Evolutionary conservation across 495 filamentous ascomycete species (phyloP).

Genomic region (Daldinia childiae): DNA sequence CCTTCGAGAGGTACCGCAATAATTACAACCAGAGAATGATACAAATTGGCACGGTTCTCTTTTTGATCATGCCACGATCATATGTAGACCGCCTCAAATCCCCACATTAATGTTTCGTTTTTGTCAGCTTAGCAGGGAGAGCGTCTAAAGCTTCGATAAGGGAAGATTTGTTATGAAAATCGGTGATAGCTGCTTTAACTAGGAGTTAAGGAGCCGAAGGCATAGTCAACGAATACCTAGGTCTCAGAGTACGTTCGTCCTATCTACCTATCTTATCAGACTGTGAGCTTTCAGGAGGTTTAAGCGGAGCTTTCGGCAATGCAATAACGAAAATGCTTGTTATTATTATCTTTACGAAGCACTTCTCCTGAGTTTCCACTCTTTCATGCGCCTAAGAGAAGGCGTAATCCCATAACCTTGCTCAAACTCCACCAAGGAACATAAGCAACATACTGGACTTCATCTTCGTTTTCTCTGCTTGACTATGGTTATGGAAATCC

Average conservation of each 20-base stretch:
- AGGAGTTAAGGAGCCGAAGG: background rate
- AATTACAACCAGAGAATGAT: background rate
- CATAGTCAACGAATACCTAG: background rate
- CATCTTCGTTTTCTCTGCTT: too few relatives aligned
- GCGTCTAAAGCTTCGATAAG: background rate
- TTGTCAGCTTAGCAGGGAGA: background rate
- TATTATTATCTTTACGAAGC: background rate
- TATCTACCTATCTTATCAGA: background rate
- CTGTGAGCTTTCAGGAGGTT: background rate
- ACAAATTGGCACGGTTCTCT: conserved; percentile 1
- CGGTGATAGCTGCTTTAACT: background rate
- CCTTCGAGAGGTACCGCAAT: background rate
- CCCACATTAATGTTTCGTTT: background rate
- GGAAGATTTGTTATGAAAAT: background rate
- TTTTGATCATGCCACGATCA: background rate
- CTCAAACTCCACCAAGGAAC: background rate
- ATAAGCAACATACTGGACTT: too few relatives aligned
- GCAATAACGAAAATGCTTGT: background rate
- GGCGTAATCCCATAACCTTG: background rate
- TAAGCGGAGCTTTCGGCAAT: background rate
- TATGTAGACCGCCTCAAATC: background rate
- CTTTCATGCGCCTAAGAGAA: background rate
- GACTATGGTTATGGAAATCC: too few relatives aligned
- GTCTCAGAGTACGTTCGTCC: background rate
- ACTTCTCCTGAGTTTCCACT: background rate